Percentiles rank a stretch among this genome's conserved stretches.
Conservation (phyloP, 1,139 yeast species). For the Kazachstania sp. region DNA sequence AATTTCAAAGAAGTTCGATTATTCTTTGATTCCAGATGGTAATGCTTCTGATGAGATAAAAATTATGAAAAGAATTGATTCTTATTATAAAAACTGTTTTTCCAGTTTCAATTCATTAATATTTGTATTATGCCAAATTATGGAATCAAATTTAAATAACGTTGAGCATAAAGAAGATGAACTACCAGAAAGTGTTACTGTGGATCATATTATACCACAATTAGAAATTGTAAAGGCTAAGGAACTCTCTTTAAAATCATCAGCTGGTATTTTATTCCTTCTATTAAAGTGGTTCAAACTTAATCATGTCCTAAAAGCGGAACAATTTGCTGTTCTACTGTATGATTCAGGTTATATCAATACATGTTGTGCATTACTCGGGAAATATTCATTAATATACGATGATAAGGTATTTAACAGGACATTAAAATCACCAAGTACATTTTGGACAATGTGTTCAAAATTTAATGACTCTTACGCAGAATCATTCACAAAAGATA, state of each 20-base stretch:
- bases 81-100: slow-evolving; percentile 46
- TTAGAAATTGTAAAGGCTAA: slow-evolving; percentile 52
- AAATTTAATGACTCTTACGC: slow-evolving; percentile 13
- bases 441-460: slow-evolving; percentile 38
- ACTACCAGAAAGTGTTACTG: slow-evolving; percentile 8
- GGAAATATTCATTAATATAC: slow-evolving; percentile 32
- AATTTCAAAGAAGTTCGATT: slow-evolving; percentile 15
- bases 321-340: slow-evolving; percentile 60
- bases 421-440: slow-evolving; percentile 36
- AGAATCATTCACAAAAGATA: slow-evolving; percentile 2
- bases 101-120: slow-evolving; percentile 54
- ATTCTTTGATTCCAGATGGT: slow-evolving; percentile 8
- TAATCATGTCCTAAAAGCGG: slow-evolving; percentile 70
- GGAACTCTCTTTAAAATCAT: slow-evolving; percentile 57
- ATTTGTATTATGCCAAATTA: slow-evolving; percentile 52
- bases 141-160: slow-evolving; percentile 41
- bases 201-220: slow-evolving; percentile 28
- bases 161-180: slow-evolving; percentile 13
- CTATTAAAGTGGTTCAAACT: slow-evolving; percentile 71
- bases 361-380: slow-evolving; percentile 34
- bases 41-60: slow-evolving; percentile 24
- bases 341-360: slow-evolving; percentile 64
- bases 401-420: slow-evolving; percentile 35
- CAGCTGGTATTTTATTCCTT: slow-evolving; percentile 45
- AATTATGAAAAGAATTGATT: slow-evolving; percentile 51